Percentiles rank a stretch among this genome's conserved stretches.
Conservation (phyloP, 768 basidiomycete species). For the Kondoa subrosea region DNA sequence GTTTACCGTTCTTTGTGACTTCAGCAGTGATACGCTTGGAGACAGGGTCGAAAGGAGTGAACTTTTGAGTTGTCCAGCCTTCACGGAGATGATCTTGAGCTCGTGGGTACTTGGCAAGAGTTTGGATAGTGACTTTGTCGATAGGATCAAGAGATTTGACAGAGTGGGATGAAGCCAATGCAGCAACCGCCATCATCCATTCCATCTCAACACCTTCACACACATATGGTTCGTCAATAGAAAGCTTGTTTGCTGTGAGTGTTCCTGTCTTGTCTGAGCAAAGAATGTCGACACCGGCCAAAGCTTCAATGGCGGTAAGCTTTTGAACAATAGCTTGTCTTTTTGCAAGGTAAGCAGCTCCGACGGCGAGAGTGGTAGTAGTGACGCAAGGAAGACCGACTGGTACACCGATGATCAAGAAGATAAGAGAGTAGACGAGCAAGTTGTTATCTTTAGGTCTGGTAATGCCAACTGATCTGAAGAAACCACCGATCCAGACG, state of each 20-base stretch:
- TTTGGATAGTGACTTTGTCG: constrained; percentile 38
- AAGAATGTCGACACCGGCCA: constrained; percentile 40
- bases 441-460: constrained; percentile 37
- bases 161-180: constrained; percentile 39
- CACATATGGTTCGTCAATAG: constrained; percentile 36
- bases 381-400: constrained; percentile 41
- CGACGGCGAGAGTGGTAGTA: constrained; percentile 36
- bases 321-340: constrained; percentile 40
- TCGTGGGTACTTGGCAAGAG: constrained; percentile 36
- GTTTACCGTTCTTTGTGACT: constrained; percentile 37
- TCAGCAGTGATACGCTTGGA: constrained; percentile 42
- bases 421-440: constrained; percentile 33
- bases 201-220: constrained; percentile 31
- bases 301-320: constrained; percentile 40
- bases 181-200: constrained; percentile 35
- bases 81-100: constrained; percentile 36
- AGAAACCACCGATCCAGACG: constrained; percentile 38
- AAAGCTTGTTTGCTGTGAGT: constrained; percentile 40
- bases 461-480: constrained; percentile 33
- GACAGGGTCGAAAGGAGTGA: constrained; percentile 41
- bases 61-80: constrained; percentile 39
- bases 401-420: constrained; percentile 38
- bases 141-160: constrained; percentile 39
- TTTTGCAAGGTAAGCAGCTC: constrained; percentile 37
- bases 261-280: constrained; percentile 39